These are phyloP conservation scores for Zygoascus hellenicus DNA, from an alignment of 1,139 yeast species.

Conservation along the genomic window DNA sequence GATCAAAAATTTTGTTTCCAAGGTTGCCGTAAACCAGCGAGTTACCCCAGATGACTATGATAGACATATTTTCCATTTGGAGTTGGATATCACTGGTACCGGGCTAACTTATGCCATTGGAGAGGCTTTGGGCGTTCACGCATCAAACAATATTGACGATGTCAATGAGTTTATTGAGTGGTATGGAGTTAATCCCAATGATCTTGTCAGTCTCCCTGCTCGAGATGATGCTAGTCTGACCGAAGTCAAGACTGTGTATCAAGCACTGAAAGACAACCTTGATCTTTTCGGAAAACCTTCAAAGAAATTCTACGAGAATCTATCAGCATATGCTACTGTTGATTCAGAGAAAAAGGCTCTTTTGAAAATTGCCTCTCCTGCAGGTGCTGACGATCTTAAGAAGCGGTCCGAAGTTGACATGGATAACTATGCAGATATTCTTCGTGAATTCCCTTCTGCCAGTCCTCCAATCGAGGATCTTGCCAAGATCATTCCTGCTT, in stretches of 20 bases:
- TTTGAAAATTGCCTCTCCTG: constrained; percentile 61
- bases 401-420: constrained; percentile 80
- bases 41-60: constrained; percentile 89
- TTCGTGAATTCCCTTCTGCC: constrained; percentile 75
- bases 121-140: constrained; percentile 95
- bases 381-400: constrained; percentile 84
- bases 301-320: constrained; percentile 83
- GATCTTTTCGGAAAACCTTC: constrained; percentile 96
- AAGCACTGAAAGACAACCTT: constrained; percentile 68
- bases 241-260: constrained; percentile 79
- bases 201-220: constrained; percentile 64
- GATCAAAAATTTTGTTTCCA: constrained; percentile 76
- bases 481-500: constrained; percentile 68
- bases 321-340: constrained; percentile 69
- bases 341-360: constrained; percentile 59
- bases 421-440: constrained; percentile 73
- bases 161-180: constrained; percentile 64
- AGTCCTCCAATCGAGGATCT: constrained; percentile 73
- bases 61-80: constrained; percentile 95
- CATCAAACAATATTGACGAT: constrained; percentile 62
- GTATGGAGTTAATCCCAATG: constrained; percentile 67
- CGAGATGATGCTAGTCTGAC: constrained; percentile 51
- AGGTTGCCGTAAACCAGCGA: constrained; percentile 86
- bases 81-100: constrained; percentile 85
- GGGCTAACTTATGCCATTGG: constrained; percentile 91